Percentiles rank a stretch among this genome's conserved stretches.
phyloP scores from a whole-genome alignment of 208 protist genomes.

The Ichthyophonus hoferi region DNA sequence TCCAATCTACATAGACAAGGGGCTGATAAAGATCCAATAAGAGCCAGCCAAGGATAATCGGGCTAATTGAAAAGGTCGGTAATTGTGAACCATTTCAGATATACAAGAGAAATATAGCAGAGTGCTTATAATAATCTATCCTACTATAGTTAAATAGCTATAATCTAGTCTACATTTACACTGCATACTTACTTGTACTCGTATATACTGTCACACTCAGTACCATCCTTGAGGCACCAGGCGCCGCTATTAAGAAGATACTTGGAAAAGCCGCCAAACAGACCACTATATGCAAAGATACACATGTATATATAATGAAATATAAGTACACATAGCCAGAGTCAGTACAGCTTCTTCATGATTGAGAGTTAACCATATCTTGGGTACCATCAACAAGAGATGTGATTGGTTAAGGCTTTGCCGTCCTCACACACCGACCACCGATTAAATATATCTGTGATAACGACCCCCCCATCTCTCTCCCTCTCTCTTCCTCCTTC shows the following conservation, averaged over 20 bases:
- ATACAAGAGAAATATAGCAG: too few species aligned
- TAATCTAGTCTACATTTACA: too few species aligned
- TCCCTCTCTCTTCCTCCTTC: background rate
- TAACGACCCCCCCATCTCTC: background rate
- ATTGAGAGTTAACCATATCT: too few species aligned
- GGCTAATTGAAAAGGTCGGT: background rate
- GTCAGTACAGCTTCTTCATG: too few species aligned
- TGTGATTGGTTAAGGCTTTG: background rate
- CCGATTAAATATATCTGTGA: background rate
- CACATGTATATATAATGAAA: background rate
- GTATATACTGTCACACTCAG: background rate
- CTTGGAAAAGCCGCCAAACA: background rate
- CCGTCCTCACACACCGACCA: background rate
- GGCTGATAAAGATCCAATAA: too few species aligned
- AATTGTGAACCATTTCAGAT: too few species aligned
- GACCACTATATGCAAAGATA: background rate
- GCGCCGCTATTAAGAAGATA: background rate
- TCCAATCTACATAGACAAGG: too few species aligned
- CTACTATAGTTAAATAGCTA: too few species aligned
- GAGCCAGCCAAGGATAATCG: background rate
- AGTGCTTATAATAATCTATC: too few species aligned
- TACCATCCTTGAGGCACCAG: background rate
- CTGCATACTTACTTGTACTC: background rate
- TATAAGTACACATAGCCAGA: too few species aligned
- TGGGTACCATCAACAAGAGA: too few species aligned